Evolutionary conservation across 768 basidiomycete genomes (phyloP).

Genomic region (Auricularia cornea): DNA sequence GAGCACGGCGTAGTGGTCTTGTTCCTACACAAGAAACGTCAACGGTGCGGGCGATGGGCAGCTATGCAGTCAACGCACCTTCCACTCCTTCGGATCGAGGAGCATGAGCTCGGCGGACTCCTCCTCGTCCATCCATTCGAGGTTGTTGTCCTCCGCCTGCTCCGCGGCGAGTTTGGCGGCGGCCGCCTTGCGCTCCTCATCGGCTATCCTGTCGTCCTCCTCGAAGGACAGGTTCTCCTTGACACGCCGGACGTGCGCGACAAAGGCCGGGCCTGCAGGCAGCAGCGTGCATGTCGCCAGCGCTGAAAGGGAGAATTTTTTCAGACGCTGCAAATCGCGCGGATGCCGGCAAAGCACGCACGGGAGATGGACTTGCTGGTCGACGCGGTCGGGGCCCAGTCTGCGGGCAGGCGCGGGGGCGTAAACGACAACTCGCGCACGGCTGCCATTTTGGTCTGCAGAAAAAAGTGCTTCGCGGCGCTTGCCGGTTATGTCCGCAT

Average conservation of each 20-base stretch:
- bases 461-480: no score
- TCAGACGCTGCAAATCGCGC: constrained; percentile 1
- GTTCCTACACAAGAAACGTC: constrained; percentile 51
- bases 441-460: constrained; percentile 8
- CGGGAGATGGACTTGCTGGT: constrained; percentile 28
- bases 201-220: constrained; percentile 64
- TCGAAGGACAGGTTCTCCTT: constrained; percentile 73
- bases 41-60: not conserved
- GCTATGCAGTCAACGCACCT: constrained; percentile 40
- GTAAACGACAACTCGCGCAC: constrained; percentile 32
- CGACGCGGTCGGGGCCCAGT: constrained; percentile 34
- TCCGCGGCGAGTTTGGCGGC: constrained; percentile 6
- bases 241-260: constrained; percentile 70
- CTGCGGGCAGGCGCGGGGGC: constrained; percentile 35
- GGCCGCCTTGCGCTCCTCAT: constrained; percentile 40
- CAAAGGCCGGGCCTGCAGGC: constrained; percentile 82
- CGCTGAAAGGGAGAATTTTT: constrained; percentile 17
- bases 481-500: not conserved
- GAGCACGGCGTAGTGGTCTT: constrained; percentile 96
- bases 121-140: constrained; percentile 87
- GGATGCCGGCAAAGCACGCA: constrained; percentile 10
- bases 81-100: constrained; percentile 98
- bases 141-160: constrained; percentile 64
- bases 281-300: constrained; percentile 49
- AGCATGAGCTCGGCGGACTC: constrained; percentile 61